Percentiles rank a stretch among this genome's conserved stretches.
Conservation (phyloP, 192 early-diverging fungal genomes). For the Coemansia sp. region DNA sequence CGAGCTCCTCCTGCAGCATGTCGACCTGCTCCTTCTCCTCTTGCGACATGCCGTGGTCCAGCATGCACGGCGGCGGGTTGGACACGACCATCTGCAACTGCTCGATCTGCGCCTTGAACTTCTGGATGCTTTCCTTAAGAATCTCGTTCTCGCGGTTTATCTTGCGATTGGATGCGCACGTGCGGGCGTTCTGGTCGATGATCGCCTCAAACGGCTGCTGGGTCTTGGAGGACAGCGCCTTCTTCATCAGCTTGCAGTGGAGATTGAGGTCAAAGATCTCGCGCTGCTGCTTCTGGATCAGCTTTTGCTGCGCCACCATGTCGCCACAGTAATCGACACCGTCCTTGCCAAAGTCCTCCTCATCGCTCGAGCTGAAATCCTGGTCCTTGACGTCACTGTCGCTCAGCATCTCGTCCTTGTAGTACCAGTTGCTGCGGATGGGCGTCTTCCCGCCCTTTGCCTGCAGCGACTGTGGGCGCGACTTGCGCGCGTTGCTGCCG, state of each 20-base stretch:
- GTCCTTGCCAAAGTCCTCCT: constrained; percentile 44
- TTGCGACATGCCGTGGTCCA: constrained; percentile 17
- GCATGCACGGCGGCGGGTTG: constrained; percentile 17
- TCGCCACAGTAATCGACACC: constrained; percentile 28
- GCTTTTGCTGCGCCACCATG: constrained; percentile 46
- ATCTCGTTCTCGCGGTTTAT: constrained; percentile 32
- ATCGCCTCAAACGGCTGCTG: constrained; percentile 27
- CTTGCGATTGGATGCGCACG: constrained; percentile 42
- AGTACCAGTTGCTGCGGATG: constrained; percentile 44
- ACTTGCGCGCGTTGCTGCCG: constrained; percentile 22
- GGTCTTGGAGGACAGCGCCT: constrained; percentile 21
- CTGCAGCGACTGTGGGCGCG: constrained; percentile 16
- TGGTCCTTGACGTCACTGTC: constrained; percentile 39
- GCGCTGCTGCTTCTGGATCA: constrained; percentile 50
- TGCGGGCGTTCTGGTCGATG: constrained; percentile 21
- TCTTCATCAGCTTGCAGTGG: constrained; percentile 27
- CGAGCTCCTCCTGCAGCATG: constrained; percentile 9
- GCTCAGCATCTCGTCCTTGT: constrained; percentile 42
- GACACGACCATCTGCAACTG: constrained; percentile 8
- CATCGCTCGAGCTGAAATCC: constrained; percentile 49
- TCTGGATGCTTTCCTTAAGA: constrained; percentile 12
- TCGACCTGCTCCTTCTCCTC: constrained; percentile 8
- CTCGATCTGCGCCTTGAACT: constrained; percentile 10
- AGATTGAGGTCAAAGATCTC: constrained; percentile 42
- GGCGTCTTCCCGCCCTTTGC: constrained; percentile 20